Evolutionary conservation across 1,139 yeast species (phyloP), one percentile per base, ranked within the genome.

Genomic region (Zygoascus meyerae): DNA sequence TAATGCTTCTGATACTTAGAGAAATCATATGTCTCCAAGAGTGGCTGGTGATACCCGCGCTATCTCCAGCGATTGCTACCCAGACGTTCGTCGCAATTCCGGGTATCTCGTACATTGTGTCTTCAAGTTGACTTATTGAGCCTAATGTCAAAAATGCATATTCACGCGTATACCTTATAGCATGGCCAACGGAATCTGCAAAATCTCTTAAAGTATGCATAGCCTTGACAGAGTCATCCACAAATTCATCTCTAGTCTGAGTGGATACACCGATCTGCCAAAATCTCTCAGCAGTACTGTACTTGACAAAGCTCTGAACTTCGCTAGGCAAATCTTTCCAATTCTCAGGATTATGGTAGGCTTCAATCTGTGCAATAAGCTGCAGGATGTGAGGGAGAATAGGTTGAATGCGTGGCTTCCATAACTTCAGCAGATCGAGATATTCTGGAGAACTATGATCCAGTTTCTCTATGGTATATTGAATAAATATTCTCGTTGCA

Each of bases 241-340:
- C 83, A 59, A 94, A 94, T 37, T 95, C 90, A 62, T 94, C 98
- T 57, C 87, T 84, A 6, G 95, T 83, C 65, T 92, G 95, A 49
- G 86, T 86, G 1, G 96, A 86, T 16, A 95, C 95, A 14, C 98
- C 98, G 53, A 90, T 95, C 62, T 94, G 97, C 98, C 99, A 94
- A 64, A 92, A 92, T 58, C 97, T 74, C 68, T 94, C 98, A 63
- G 83, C 79, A 44, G 95, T 85, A 55, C 95, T 83, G 58, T 86
- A 85, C 55, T 79, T 77, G 11, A 92, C 96, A 71, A 94, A 92
- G 1, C 92, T 74, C 62, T 86, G 97, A 1, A 92, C 97, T 48
- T 87, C 95, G 2, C 76, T 77, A 0, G 98, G 97, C 43, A 94
- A 72, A 40, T 80, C 86, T 12, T 71, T 72, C 97, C 98, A 92